A percentile compares a stretch with the other conserved stretches of the same genome.
phyloP scores from a whole-genome alignment of 495 filamentous ascomycete species.

The Aspergillus heteromorphus region DNA sequence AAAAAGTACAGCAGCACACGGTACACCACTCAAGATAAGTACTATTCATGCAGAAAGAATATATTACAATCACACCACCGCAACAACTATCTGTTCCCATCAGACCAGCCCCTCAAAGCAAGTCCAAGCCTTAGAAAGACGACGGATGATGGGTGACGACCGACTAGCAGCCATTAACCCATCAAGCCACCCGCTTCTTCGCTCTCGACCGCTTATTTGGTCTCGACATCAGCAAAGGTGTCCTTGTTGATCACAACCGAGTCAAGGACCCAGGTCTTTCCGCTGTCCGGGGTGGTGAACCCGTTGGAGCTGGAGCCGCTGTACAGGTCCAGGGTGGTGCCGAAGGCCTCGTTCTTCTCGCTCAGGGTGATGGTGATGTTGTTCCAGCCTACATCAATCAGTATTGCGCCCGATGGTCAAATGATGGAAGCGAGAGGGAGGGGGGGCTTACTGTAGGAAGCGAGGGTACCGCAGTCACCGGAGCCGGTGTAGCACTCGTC shows the following conservation, averaged over 20 bases:
- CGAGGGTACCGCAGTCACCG: conserved; percentile 12
- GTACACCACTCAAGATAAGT: too few relatives aligned
- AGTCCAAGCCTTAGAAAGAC: too few relatives aligned
- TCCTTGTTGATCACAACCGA: conserved; percentile 11
- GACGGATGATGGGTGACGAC: too few relatives aligned
- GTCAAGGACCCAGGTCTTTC: conserved; percentile 16
- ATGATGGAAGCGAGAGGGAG: neutral
- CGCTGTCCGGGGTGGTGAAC: conserved; percentile 13
- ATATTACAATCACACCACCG: too few relatives aligned
- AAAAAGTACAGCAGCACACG: too few relatives aligned
- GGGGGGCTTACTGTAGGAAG: conserved; percentile 5
- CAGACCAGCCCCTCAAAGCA: too few relatives aligned
- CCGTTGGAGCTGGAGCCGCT: conserved; percentile 7
- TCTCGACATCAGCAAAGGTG: neutral
- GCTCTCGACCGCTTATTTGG: too few relatives aligned
- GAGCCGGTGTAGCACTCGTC: conserved; percentile 21
- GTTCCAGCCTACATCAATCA: conserved; percentile 3
- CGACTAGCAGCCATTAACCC: too few relatives aligned
- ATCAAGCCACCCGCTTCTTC: too few relatives aligned
- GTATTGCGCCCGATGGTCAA: neutral
- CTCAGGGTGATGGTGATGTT: conserved; percentile 18
- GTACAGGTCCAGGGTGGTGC: conserved; percentile 9
- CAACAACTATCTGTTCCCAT: too few relatives aligned
- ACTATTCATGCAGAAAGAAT: too few relatives aligned
- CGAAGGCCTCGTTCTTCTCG: conserved; percentile 12